Evolutionary conservation across 192 early-diverging fungal genomes (phyloP).

Genomic region (Gaertneriomyces sp.): DNA sequence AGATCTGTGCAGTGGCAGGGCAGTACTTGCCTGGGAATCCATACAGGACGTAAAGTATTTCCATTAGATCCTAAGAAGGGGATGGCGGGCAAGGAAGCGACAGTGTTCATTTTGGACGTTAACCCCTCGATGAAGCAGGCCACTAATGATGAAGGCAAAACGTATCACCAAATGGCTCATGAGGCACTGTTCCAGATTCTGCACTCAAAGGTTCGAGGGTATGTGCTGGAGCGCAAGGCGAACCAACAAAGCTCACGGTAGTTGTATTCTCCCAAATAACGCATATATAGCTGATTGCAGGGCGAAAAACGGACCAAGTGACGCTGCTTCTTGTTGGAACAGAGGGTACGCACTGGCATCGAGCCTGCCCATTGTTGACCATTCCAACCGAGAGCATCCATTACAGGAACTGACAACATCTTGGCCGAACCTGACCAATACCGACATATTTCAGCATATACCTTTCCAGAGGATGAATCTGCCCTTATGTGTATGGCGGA

Average conservation of each 20-base stretch:
- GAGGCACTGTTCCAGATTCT: constrained; percentile 31
- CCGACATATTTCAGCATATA: constrained; percentile 37
- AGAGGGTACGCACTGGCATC: constrained; percentile 35
- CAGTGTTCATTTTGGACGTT: constrained; percentile 52
- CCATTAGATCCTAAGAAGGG: no score
- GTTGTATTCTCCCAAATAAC: not conserved
- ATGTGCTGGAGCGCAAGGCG: not conserved
- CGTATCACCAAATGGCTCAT: constrained; percentile 26
- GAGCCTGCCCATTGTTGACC: no score
- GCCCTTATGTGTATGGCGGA: constrained; percentile 35
- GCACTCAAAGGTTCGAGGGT: constrained; percentile 34
- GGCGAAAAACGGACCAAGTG: constrained; percentile 64
- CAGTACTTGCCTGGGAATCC: no score
- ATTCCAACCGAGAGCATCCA: not conserved
- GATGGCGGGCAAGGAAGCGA: constrained; percentile 51
- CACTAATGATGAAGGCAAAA: constrained; percentile 25
- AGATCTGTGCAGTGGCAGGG: no score
- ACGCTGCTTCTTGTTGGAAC: constrained; percentile 56
- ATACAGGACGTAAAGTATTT: no score
- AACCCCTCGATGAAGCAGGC: constrained; percentile 40
- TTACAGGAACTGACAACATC: constrained; percentile 53
- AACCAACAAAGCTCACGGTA: not conserved
- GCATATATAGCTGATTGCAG: constrained; percentile 52
- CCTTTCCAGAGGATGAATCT: constrained; percentile 10
- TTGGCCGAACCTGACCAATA: constrained; percentile 42